Evolutionary conservation across 176 grass and related monocot species (phyloP).

Genomic region (Oryza australiensis): DNA sequence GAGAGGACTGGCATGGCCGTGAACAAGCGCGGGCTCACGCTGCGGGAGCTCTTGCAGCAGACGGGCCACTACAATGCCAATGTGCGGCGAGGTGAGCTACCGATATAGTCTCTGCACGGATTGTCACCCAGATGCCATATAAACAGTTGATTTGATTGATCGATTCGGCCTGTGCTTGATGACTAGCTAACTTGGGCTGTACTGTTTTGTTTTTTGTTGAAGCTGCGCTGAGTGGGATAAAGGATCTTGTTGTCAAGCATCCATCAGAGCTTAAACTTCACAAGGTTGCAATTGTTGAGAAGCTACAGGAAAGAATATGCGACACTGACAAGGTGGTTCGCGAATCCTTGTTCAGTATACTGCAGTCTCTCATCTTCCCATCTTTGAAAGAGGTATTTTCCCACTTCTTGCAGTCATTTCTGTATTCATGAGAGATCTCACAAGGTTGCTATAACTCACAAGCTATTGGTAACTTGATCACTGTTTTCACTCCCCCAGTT

Average conservation of each 20-base stretch:
- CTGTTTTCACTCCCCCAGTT: background rate
- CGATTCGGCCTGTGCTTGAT: background rate
- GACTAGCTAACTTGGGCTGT: background rate
- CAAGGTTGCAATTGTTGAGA: constrained; percentile 79
- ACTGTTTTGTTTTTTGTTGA: constrained; percentile 25
- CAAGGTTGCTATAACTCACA: background rate
- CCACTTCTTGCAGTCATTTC: background rate
- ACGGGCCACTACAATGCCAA: constrained; percentile 59
- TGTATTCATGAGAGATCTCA: background rate
- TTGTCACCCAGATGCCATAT: background rate
- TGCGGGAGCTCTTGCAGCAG: constrained; percentile 71
- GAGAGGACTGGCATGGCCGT: constrained; percentile 76
- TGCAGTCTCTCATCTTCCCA: constrained; percentile 72
- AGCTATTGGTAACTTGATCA: constrained; percentile 12
- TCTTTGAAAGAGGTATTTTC: constrained; percentile 80
- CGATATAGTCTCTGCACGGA: background rate
- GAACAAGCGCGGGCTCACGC: constrained; percentile 76
- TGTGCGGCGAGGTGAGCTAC: constrained; percentile 50
- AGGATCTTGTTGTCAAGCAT: constrained; percentile 70
- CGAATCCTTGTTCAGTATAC: constrained; percentile 61
- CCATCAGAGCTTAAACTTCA: constrained; percentile 80
- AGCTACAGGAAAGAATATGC: constrained; percentile 62
- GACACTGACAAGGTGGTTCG: constrained; percentile 74
- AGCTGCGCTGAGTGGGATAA: constrained; percentile 76
- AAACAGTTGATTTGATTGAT: background rate